phyloP scores from a whole-genome alignment of 2,329 filamentous ascomycete genomes.

The Aspergillus pseudotamarii region DNA sequence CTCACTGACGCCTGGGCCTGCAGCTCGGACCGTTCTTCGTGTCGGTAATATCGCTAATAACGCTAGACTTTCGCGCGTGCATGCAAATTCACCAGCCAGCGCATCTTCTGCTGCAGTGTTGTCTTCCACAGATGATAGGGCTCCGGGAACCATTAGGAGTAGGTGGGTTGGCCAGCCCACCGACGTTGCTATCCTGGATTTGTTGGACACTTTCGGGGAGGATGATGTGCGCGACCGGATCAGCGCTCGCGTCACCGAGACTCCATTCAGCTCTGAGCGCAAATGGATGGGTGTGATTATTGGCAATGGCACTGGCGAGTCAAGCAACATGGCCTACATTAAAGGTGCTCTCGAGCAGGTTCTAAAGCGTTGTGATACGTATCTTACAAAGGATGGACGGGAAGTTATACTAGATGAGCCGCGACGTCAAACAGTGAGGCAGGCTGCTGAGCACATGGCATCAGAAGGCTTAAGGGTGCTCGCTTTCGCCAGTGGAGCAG shows the following conservation, averaged over 20 bases:
- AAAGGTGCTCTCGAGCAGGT: conserved; percentile 93
- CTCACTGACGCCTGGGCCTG: conserved; percentile 65
- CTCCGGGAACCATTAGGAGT: conserved; percentile 69
- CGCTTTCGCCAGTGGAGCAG: conserved; percentile 85
- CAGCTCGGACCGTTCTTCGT: conserved; percentile 77
- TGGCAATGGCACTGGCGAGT: conserved; percentile 56
- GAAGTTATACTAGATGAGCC: conserved; percentile 82
- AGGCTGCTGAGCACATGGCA: conserved; percentile 85
- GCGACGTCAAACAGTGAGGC: conserved; percentile 71
- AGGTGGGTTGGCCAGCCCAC: conserved; percentile 97
- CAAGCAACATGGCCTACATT: conserved; percentile 84
- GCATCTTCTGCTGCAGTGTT: conserved; percentile 75
- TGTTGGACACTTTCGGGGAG: conserved; percentile 87
- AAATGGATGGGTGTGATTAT: conserved; percentile 99
- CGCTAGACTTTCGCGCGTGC: conserved; percentile 73
- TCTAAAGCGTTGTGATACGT: conserved; percentile 84
- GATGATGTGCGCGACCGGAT: conserved; percentile 87
- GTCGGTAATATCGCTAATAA: conserved; percentile 98
- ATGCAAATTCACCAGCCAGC: conserved; percentile 70
- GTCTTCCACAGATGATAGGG: conserved; percentile 73
- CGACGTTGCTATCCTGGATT: conserved; percentile 93
- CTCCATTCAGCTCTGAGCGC: conserved; percentile 92
- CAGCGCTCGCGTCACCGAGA: conserved; percentile 79
- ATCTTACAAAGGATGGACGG: conserved; percentile 80
- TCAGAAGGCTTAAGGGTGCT: conserved; percentile 86